These are phyloP conservation scores for Botrytis deweyae DNA, from an alignment of 2,329 filamentous ascomycete genomes.

Conservation along the genomic window DNA sequence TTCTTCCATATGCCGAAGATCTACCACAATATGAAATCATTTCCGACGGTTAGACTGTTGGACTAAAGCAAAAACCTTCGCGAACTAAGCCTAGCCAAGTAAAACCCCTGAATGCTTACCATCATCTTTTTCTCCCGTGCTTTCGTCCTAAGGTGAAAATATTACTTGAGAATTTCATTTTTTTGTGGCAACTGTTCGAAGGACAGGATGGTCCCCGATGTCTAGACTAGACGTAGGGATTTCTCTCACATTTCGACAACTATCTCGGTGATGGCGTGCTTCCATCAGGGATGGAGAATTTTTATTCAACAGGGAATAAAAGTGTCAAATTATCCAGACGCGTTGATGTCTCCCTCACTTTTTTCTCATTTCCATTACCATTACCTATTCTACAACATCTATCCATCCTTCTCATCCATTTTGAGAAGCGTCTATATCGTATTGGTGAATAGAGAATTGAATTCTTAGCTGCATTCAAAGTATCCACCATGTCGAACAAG, in stretches of 20 bases:
- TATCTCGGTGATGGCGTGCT: slow-evolving; percentile 16
- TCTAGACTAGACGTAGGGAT: background rate
- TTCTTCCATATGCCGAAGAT: background rate
- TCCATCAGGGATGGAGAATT: background rate
- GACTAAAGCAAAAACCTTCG: background rate
- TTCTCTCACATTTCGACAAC: slow-evolving; percentile 11
- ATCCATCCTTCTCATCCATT: background rate
- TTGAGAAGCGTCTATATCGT: background rate
- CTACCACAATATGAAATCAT: background rate
- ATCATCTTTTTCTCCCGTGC: background rate
- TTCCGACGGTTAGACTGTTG: background rate
- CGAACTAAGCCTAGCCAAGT: slow-evolving; percentile 8
- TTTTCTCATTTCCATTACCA: background rate
- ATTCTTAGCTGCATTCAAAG: slow-evolving; percentile 20
- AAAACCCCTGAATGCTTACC: slow-evolving; percentile 14
- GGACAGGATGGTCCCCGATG: slow-evolving; percentile 1
- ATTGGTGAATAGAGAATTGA: slow-evolving; percentile 18
- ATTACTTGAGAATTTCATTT: slow-evolving; percentile 16
- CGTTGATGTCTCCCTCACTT: background rate
- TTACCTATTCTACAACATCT: background rate
- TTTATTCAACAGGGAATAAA: slow-evolving; percentile 11
- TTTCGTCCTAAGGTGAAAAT: slow-evolving; percentile 1
- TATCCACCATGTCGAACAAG: slow-evolving; percentile 18
- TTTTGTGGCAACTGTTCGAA: slow-evolving; percentile 9
- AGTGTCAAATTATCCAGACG: slow-evolving; percentile 12